These are phyloP conservation scores for Cryptococcus jaspeensis DNA, from an alignment of 1,284 basidiomycete genomes.

Conservation along the genomic window DNA sequence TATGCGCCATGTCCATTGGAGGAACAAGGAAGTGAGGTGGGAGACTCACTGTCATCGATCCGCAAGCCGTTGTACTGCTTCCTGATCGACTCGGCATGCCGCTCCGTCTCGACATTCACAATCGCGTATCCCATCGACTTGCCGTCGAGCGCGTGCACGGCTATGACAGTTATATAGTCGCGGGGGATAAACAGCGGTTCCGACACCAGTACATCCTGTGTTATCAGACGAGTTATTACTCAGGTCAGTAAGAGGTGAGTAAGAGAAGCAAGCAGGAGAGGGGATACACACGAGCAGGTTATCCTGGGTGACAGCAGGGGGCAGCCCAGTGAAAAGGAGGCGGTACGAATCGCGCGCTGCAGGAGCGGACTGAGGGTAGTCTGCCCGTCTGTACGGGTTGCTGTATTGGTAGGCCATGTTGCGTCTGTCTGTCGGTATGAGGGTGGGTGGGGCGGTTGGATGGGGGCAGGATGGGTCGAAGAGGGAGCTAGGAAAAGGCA, in stretches of 20 bases:
- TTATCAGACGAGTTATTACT: too few relatives aligned
- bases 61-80: neutral
- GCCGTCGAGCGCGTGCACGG: conserved; percentile 8
- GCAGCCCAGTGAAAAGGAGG: conserved; percentile 1
- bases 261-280: too few relatives aligned
- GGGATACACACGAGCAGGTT: too few relatives aligned
- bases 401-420: conserved; percentile 2
- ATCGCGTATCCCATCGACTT: conserved; percentile 15
- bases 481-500: neutral
- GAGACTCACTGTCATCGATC: conserved; percentile 1
- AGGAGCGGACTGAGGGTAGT: too few relatives aligned
- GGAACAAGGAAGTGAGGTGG: neutral
- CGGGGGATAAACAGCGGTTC: too few relatives aligned
- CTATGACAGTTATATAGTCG: conserved; percentile 1
- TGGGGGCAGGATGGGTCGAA: neutral
- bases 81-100: neutral
- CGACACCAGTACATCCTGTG: too few relatives aligned
- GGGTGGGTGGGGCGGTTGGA: neutral
- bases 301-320: neutral
- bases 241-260: too few relatives aligned
- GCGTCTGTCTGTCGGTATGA: neutral
- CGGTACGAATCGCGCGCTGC: too few relatives aligned
- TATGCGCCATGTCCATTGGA: too few relatives aligned
- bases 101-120: neutral
- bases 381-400: neutral